Percentiles rank a stretch among this genome's conserved stretches.
Evolutionary conservation across 352 stramenopile species (phyloP).

Genomic region (Pythium coloratum): DNA sequence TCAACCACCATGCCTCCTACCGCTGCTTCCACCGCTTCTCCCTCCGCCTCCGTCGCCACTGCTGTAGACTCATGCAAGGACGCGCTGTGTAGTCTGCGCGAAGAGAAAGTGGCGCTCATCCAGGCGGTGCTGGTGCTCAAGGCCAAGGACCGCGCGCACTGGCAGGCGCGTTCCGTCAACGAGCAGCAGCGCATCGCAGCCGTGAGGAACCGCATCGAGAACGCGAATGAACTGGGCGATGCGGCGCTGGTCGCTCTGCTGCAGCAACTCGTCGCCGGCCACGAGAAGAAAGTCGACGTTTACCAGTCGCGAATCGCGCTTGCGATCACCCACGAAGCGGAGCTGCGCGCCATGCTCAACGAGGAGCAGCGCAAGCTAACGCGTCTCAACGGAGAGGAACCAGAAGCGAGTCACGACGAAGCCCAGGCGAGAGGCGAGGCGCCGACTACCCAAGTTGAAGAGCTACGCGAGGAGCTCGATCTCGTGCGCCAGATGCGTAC

Average conservation of each 20-base stretch:
- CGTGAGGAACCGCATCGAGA: conserved; percentile 1
- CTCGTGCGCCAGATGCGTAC: conserved; percentile 4
- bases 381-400: not conserved
- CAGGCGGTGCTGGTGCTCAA: conserved; percentile 14
- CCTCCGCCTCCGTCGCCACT: conserved; percentile 5
- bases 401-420: not conserved
- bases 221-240: not conserved
- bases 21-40: not conserved
- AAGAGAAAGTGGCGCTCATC: conserved; percentile 17
- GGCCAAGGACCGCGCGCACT: not conserved
- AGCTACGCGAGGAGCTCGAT: not conserved
- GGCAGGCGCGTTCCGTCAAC: not conserved
- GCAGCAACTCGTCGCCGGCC: not conserved
- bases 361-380: not conserved
- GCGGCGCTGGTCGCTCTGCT: not conserved
- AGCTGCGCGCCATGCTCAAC: conserved; percentile 10
- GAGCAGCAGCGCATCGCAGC: conserved; percentile 2
- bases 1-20: not conserved
- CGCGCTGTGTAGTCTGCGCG: not conserved
- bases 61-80: not conserved
- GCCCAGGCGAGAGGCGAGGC: not conserved
- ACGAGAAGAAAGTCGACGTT: not conserved
- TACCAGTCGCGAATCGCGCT: conserved; percentile 2
- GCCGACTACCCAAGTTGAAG: not conserved
- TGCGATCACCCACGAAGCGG: not conserved